These are phyloP conservation scores for Darksidea phi DNA, from an alignment of 495 filamentous ascomycete species.

Conservation along the genomic window DNA sequence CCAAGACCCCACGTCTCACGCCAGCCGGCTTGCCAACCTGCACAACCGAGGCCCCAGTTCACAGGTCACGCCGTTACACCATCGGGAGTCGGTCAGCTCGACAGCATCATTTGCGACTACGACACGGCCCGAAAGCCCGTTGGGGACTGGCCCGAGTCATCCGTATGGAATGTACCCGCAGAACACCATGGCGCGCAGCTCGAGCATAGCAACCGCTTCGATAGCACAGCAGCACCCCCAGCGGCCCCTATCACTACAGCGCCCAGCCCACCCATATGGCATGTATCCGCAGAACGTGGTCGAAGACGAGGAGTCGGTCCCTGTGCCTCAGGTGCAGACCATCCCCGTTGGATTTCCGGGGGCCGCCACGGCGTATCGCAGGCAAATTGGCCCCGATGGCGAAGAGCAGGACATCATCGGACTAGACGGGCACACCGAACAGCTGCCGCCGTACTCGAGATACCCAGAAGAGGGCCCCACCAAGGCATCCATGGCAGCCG, in stretches of 20 bases:
- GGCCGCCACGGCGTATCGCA: conserved; percentile 59
- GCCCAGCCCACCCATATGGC: conserved; percentile 84
- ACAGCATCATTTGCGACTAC: conserved; percentile 41
- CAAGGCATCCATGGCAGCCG: conserved; percentile 31
- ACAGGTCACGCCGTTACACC: conserved; percentile 31
- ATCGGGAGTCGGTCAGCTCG: conserved; percentile 34
- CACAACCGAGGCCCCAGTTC: conserved; percentile 25
- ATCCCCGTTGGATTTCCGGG: conserved; percentile 78
- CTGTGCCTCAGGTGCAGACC: conserved; percentile 37
- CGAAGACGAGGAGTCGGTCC: conserved; percentile 45
- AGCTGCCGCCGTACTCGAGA: conserved; percentile 82
- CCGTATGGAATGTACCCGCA: conserved; percentile 47
- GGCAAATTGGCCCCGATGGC: conserved; percentile 71
- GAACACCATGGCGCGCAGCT: conserved; percentile 37
- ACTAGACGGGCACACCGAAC: conserved; percentile 87
- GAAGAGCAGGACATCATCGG: conserved; percentile 87
- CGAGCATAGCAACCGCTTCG: conserved; percentile 38
- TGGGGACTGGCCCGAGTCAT: conserved; percentile 42
- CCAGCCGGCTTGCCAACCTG: conserved; percentile 7
- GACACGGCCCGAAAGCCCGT: conserved; percentile 38
- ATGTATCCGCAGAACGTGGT: conserved; percentile 80
- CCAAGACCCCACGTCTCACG: conserved; percentile 19
- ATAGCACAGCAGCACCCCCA: conserved; percentile 28
- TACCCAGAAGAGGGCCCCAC: conserved; percentile 60
- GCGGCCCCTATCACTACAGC: conserved; percentile 36